Evolutionary conservation across 352 stramenopile species (phyloP), one percentile per base, ranked within the genome.

Genomic region (Phytophthora constricta): DNA sequence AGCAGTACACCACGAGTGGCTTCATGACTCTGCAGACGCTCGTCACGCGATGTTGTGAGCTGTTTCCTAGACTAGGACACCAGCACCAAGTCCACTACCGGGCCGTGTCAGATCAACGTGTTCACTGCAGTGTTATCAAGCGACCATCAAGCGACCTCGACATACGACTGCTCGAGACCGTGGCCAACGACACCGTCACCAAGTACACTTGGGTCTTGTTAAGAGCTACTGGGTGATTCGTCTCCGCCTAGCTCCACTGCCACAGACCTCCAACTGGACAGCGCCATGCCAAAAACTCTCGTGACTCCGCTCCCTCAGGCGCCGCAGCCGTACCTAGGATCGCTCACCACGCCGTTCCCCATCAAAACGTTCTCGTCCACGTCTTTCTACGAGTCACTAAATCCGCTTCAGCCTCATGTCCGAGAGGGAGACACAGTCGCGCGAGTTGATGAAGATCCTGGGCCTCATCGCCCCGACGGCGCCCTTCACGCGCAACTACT

Each of bases 21-120:
- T 85, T 85, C 65, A 50, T 74, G 50, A 82, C 79, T 11, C 68
- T 87, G 20, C 79, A 87, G 55, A 82, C 74, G 34, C 61, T 85
- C 16, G 68, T 87, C 2, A 71, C 65, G 1, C 58, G 70, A 1
- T 87, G n/a, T 87, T 57, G 45, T 79, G 4, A 69, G 62, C 23
- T 87, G 79, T 14, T 37, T 70, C 17, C 76, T 76, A 0, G 49
- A 63, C 9, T 86, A 74, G 77, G 66, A 84, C 20, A 31, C 59
- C 4, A 63, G 26, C 25, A 49, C 34, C 45, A 34, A 74, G 53
- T 47, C 58, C 28, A 51, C 70, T 0, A 72, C 25, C 23, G 58
- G 39, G 63, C 65, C 50, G 1, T 68, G 27, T 42, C 62, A 64
- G 55, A 51, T 51, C 19, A 76, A 53, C 48, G 58, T 23, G 25